Conservation (phyloP, 495 filamentous ascomycete genomes). For the Talaromyces proteolyticus region DNA sequence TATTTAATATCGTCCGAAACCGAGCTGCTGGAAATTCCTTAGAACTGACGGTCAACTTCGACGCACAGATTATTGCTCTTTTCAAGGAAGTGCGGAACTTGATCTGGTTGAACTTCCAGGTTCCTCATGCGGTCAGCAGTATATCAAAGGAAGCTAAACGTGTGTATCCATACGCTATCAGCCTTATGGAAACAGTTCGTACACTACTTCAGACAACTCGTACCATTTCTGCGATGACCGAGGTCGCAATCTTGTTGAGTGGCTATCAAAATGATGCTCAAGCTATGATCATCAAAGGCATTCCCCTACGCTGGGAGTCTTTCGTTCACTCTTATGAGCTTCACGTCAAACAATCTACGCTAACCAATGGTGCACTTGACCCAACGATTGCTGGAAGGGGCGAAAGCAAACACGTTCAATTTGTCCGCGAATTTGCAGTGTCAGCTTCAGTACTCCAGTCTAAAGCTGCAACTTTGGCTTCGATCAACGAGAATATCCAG, state of each 20-base stretch:
- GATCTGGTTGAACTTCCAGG: slow-evolving; percentile 84
- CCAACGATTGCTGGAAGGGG: slow-evolving; percentile 48
- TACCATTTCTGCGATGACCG: slow-evolving; percentile 73
- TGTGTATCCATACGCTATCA: slow-evolving; percentile 95
- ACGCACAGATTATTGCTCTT: slow-evolving; percentile 89
- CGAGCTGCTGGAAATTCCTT: slow-evolving; percentile 78
- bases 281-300: slow-evolving; percentile 70
- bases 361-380: slow-evolving; percentile 53
- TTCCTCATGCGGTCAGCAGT: slow-evolving; percentile 90
- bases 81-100: slow-evolving; percentile 99
- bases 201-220: slow-evolving; percentile 83
- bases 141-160: slow-evolving; percentile 95
- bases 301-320: slow-evolving; percentile 91
- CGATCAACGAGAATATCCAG: slow-evolving; percentile 77
- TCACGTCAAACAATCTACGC: slow-evolving; percentile 68
- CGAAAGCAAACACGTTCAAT: slow-evolving; percentile 92
- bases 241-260: slow-evolving; percentile 78
- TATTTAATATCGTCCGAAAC: slow-evolving; percentile 86
- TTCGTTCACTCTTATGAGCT: slow-evolving; percentile 96
- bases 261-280: slow-evolving; percentile 90
- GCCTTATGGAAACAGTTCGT: slow-evolving; percentile 93
- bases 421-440: slow-evolving; percentile 85
- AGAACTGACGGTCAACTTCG: slow-evolving; percentile 91
- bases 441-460: slow-evolving; percentile 78
- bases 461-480: slow-evolving; percentile 72